Percentiles rank a stretch among this genome's conserved stretches.
phyloP scores from a whole-genome alignment of 495 filamentous ascomycete genomes.

The Penicillium egyptiacum region DNA sequence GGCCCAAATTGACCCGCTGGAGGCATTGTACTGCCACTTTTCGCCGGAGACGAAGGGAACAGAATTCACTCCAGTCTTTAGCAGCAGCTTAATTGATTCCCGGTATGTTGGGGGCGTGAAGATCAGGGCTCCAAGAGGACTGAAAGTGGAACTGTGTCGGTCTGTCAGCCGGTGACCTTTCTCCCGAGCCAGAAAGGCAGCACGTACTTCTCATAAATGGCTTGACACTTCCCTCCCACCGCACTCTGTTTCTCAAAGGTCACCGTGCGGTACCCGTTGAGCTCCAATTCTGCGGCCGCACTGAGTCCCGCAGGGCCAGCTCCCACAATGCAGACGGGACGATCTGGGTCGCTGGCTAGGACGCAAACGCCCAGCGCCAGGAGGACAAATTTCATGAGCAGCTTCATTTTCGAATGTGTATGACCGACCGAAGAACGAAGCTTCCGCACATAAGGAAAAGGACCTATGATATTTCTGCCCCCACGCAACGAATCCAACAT shows the following conservation, averaged over 20 bases:
- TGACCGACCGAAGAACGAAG: background rate
- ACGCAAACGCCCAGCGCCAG: background rate
- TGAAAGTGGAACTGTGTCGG: background rate
- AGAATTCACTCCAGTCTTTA: background rate
- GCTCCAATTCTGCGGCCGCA: background rate
- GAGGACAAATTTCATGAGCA: background rate
- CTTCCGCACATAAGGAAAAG: background rate
- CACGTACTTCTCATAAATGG: background rate
- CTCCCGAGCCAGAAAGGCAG: too few species aligned
- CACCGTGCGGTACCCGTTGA: background rate
- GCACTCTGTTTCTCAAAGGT: background rate
- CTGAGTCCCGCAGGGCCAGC: background rate
- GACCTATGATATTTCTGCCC: background rate
- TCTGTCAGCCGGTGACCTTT: background rate
- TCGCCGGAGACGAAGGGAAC: background rate
- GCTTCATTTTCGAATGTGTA: background rate
- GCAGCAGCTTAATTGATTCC: background rate
- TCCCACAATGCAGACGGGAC: background rate
- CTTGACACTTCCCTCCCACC: background rate
- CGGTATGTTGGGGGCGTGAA: background rate
- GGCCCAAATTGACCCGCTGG: background rate
- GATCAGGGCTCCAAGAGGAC: background rate
- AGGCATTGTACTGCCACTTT: background rate
- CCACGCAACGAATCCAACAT: background rate
- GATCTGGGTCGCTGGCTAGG: background rate